A percentile compares a stretch with the other conserved stretches of the same genome.
These are phyloP conservation scores for Theileria equi DNA, from an alignment of 169 alveolate species.

Conservation along the genomic window DNA sequence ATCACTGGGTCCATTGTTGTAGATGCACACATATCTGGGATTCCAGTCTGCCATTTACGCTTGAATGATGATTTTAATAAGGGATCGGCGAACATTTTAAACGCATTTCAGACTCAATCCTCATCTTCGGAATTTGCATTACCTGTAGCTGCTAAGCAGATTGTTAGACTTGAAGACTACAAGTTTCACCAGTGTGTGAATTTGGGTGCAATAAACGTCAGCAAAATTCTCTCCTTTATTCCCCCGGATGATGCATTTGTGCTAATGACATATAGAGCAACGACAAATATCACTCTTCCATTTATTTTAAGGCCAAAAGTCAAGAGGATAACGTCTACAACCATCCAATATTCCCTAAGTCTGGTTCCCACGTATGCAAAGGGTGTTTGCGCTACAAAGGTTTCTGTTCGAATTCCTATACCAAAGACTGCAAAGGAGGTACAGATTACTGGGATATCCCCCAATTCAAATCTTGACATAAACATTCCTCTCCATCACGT, in stretches of 20 bases:
- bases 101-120: neutral
- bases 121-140: constrained; percentile 12
- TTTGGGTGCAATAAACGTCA: neutral
- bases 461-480: constrained; percentile 14
- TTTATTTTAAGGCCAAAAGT: constrained; percentile 29
- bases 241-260: constrained; percentile 45
- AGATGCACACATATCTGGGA: constrained; percentile 16
- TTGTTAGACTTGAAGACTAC: constrained; percentile 29
- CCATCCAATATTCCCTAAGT: constrained; percentile 30
- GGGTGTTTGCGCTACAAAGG: constrained; percentile 10
- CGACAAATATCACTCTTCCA: constrained; percentile 10
- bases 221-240: neutral
- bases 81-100: neutral
- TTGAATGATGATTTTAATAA: constrained; percentile 22
- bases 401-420: constrained; percentile 30
- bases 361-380: constrained; percentile 19
- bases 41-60: constrained; percentile 5
- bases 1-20: constrained; percentile 33
- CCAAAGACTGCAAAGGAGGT: constrained; percentile 39
- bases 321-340: constrained; percentile 3
- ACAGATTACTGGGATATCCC: constrained; percentile 1
- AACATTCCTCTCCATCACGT: constrained; percentile 20
- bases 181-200: constrained; percentile 51
- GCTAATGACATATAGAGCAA: constrained; percentile 29
- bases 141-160: constrained; percentile 39